A percentile compares a stretch with the other conserved stretches of the same genome.
These are phyloP conservation scores for Starmerella roubikii DNA, from an alignment of 805 yeast genomes.

Conservation along the genomic window DNA sequence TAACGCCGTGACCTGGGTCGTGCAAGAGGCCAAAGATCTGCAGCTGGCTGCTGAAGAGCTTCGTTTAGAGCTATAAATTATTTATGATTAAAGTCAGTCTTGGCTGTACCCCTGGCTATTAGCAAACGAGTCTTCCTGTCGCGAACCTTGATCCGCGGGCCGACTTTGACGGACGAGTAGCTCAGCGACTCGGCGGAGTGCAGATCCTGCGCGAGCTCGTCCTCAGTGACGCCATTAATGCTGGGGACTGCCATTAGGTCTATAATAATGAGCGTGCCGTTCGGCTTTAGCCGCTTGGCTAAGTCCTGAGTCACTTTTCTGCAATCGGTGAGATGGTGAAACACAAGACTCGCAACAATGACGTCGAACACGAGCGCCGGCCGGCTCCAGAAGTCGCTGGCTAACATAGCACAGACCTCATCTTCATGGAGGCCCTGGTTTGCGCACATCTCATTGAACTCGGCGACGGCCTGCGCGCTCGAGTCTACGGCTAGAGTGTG, in stretches of 20 bases:
- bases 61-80: neutral
- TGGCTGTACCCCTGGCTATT: neutral
- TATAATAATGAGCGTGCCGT: slow-evolving; percentile 8
- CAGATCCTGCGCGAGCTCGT: neutral
- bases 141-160: slow-evolving; percentile 7
- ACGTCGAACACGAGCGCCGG: slow-evolving; percentile 3
- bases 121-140: slow-evolving; percentile 3
- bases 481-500: slow-evolving; percentile 9
- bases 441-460: slow-evolving; percentile 6
- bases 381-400: neutral
- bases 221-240: slow-evolving; percentile 5
- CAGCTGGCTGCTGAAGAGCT: neutral
- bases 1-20: slow-evolving; percentile 53
- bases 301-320: neutral
- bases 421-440: slow-evolving; percentile 7
- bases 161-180: neutral
- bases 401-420: slow-evolving; percentile 5
- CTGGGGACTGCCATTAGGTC: slow-evolving; percentile 2
- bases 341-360: slow-evolving; percentile 13
- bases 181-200: slow-evolving; percentile 1
- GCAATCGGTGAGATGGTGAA: slow-evolving; percentile 6
- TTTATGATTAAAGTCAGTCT: too few relatives aligned
- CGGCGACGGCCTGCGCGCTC: slow-evolving; percentile 3
- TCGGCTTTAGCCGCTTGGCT: neutral
- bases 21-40: slow-evolving; percentile 6